Evolutionary conservation across 2,329 filamentous ascomycete genomes (phyloP), one percentile per base, ranked within the genome.

Genomic region (Aspergillus intermedius): DNA sequence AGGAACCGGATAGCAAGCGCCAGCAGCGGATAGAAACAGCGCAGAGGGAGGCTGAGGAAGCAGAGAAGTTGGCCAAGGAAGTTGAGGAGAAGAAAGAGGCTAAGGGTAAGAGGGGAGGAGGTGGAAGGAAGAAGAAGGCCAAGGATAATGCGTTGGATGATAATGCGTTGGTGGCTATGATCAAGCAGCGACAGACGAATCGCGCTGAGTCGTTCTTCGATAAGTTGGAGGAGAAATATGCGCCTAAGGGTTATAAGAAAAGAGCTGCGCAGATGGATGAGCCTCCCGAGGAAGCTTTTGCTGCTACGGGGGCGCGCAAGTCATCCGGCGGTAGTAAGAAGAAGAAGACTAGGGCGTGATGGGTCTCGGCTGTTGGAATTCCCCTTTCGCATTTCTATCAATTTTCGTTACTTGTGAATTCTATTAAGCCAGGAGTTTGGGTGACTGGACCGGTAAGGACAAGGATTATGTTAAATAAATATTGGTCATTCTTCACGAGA

Each of bases 211-310:
- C 73, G 34, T 89, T 94, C 64, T 72, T 95, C 21, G 86, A 87
- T 53, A 74, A 79, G 44, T 69, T 95, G 44, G 88, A 88, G 49
- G 86, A 83, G 44, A 94, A 91, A 70, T 94, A 94, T 60, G 72
- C 65, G 72, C 75, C 57, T 23, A 62, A 61, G 41, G 63, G 62
- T 42, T 60, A 66, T 48, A 74, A 67, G 52, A 72, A 70, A 51
- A 65, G 77, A 55, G 71, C 68, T 22, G 66, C 62, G 0, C 66
- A 50, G 32, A 43, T 60, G 55, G 77, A 79, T 46, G 79, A 82
- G 61, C 80, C 79, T 22, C 74, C 80, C 1, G 84, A 89, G 57
- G 84, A 87, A 52, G 77, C 77, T 12, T 83, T 83, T 59, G 71
- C 60, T 44, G 70, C 64, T 46, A 61, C 62, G 45, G 63, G 58